Evolutionary conservation across 148 eudicot genomes (phyloP), one percentile per base, ranked within the genome.

Genomic region (Gaultheria prostrata): DNA sequence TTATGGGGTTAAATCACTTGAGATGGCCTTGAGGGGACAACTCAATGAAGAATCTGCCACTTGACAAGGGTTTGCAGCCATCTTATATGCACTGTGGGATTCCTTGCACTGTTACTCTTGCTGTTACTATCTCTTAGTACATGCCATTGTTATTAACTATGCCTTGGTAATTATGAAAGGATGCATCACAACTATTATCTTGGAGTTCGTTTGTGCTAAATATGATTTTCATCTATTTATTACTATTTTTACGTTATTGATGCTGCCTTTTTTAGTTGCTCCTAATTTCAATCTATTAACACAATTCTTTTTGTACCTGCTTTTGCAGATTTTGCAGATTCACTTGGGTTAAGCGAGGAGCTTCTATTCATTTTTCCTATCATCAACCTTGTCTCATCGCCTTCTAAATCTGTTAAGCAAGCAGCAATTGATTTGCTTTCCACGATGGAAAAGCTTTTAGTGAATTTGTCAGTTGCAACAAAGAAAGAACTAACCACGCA

Each of bases 331-430:
- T 56, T 84, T 81, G 51, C 28, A 79, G 86, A 39, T 80, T 71
- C 87, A 82, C 33, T 82, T 74, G 80, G 80, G 82, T 76, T 79
- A 48, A 84, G 32, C 71, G 99, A 88, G 88, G 90, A 88, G 88
- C 89, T 90, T 56, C 78, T 93, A 59, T 89, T 93, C 75, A 53
- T 89, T 80, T 92, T 95, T 80, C 98, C 99, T 85, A 81, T 88
- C 83, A 90, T 97, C 88, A 90, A 88, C 81, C 92, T 97, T 87
- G 87, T 92, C 83, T 91, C 99, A 17, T 97, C 96, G 79, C 95
- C 98, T 84, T 94, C 96, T 79, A 91, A 78, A 79, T 76, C 88
- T 69, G 86, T 97, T 61, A 97, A 95, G 89, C 88, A 89, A 90
- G 95, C 91, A 5, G 96, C 96, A 69, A 84, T 89, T 53, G 88